Base-by-base conservation (phyloP, 495 filamentous ascomycete species). In the Penicillium bovifimosum region DNA sequence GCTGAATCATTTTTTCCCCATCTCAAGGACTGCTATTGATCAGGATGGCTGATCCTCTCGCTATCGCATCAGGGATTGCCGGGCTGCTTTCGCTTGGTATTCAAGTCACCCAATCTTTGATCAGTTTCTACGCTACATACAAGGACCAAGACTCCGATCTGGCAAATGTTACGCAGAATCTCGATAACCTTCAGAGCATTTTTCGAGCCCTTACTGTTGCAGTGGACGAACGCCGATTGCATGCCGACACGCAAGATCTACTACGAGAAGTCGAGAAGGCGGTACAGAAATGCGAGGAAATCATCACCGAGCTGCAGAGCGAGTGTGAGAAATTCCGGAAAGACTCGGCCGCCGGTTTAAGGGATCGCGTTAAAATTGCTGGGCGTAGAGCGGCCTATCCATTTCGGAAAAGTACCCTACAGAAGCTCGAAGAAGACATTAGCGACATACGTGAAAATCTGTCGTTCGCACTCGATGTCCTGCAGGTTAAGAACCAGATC, bases 401-500 rank as follows among this genome's bases (percentile, higher is more conserved):
- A 11, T 70, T 72, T 40, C 57, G 62, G 14, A 45, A 55, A 46
- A 66, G 61, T 38, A 69, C 67, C 1, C 51, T 72, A 29, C 48
- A 59, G 34, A 70, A 67, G 41, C 55, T 72, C 7, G 62, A 67
- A 51, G 63, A 67, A 53, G 54, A 62, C 34, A 51, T 72, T 13
- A 27, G 41, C 26, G 64, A 70, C 1, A 64, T 70, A 27, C 59
- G 55, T 11, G 41, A 53, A 10, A 65, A 55, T n/a, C 16, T 72
- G 11, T 60, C 57, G 10, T 50, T 62, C 17, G 69, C 63, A 38
- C 53, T 72, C 2, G 28, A 58, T 24, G 52, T 65, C 10, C 29
- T 72, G 8, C 61, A 70, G 44, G 49, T 67, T 26, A 54, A 59
- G 8, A 52, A 49, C 18, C 53, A 57, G 9, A 50, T 35, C 16